Base-by-base conservation (phyloP, 306 rosid species). In the Adenanthera pavonina region DNA sequence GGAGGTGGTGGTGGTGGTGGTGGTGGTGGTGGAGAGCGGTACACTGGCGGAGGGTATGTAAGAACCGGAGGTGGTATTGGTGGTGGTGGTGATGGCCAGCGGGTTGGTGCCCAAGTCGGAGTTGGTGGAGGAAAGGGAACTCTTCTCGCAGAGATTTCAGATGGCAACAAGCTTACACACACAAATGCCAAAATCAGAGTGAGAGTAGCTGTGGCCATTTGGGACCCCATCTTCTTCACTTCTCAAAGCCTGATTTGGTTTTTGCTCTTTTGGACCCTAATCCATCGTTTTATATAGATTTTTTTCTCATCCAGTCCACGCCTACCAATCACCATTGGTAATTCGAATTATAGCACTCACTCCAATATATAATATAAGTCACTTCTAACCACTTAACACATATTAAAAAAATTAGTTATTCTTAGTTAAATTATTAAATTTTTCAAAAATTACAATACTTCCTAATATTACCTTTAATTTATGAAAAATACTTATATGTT, bases 241-340 rank as follows among this genome's bases (percentile, higher is more conserved):
- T n/a, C 44, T 48, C 87, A 33, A 30, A 54, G 52, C 38, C 80
- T 85, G 88, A 53, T 64, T 64, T 80, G 33, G 30, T 84, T 67
- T 86, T 30, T 83, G 88, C 78, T 67, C 36, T 74, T 57, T 41
- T 4, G 7, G 1, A 60, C 61, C 54, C 70, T 36, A 36, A 35
- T 41, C 72, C 2, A 25, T 0, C 75, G 64, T 89, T 78, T 84
- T 90, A 84, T 89, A 92, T 92, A 92, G 44, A 88, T 84, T 81
- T 47, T 61, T 79, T 73, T 79, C 69, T 79, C 86, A 81, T 82
- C 89, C 59, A 13, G 53, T 59, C 35, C 54, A 38, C 84, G 8
- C 74, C 54, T 5, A 1, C 78, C 73, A 83, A 47, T 52, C 81
- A 78, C 53, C 54, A 80, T n/a, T 56, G 80, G 78, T 67, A 79